A percentile compares a stretch with the other conserved stretches of the same genome.
phyloP scores from a whole-genome alignment of 2,329 filamentous ascomycete species.

The Fusarium torreyae region DNA sequence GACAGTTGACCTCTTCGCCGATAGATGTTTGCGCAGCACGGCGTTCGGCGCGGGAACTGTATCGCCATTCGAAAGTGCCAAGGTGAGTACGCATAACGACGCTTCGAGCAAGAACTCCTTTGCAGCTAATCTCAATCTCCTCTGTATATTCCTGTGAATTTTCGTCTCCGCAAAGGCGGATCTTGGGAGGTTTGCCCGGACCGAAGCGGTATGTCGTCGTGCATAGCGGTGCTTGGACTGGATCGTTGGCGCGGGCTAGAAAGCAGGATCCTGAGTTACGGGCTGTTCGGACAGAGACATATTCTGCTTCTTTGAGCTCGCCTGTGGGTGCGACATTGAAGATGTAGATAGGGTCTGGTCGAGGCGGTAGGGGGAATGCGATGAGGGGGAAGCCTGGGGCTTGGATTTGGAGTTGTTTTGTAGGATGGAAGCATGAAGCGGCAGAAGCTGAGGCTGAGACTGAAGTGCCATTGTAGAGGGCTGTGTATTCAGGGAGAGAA shows the following conservation, averaged over 20 bases:
- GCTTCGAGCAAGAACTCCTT: slow-evolving; percentile 63
- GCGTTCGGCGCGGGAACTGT: slow-evolving; percentile 64
- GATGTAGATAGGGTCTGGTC: slow-evolving; percentile 60
- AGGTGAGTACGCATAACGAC: slow-evolving; percentile 63
- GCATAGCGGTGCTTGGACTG: slow-evolving; percentile 57
- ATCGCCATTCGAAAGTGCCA: slow-evolving; percentile 70
- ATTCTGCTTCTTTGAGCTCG: slow-evolving; percentile 60
- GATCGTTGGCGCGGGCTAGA: slow-evolving; percentile 61
- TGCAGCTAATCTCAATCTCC: slow-evolving; percentile 49
- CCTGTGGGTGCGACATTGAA: slow-evolving; percentile 59
- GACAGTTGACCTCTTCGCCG: slow-evolving; percentile 55
- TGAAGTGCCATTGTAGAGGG: slow-evolving; percentile 9
- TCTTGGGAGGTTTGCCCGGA: slow-evolving; percentile 65
- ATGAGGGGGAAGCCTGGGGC: slow-evolving; percentile 61
- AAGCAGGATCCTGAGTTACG: slow-evolving; percentile 64
- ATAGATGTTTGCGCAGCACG: slow-evolving; percentile 50
- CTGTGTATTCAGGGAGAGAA: slow-evolving; percentile 51
- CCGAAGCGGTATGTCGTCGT: slow-evolving; percentile 71
- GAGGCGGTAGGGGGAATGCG: slow-evolving; percentile 59
- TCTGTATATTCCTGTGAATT: slow-evolving; percentile 27
- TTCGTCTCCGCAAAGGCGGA: slow-evolving; percentile 51
- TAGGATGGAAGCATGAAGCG: slow-evolving; percentile 57
- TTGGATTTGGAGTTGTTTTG: slow-evolving; percentile 65
- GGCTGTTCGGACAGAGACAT: slow-evolving; percentile 65
- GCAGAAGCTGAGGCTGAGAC: slow-evolving; percentile 23